Percentiles rank a stretch among this genome's conserved stretches.
phyloP scores from a whole-genome alignment of 306 rosid species.

The Herpetospermum pedunculosum region DNA sequence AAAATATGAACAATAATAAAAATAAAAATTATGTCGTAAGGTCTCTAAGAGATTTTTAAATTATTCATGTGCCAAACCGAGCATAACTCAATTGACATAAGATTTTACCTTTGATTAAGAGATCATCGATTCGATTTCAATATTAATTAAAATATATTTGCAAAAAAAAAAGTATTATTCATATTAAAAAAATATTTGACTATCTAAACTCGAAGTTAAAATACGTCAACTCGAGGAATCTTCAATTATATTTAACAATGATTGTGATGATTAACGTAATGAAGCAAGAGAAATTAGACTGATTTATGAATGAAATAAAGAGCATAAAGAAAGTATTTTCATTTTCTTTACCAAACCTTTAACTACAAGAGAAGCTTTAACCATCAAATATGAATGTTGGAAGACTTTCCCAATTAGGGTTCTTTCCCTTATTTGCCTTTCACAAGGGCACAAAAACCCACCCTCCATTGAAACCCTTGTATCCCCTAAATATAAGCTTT shows the following conservation, averaged over 20 bases:
- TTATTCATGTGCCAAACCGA: too few relatives aligned
- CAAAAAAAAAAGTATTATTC: too few relatives aligned
- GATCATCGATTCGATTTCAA: too few relatives aligned
- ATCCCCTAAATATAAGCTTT: neutral
- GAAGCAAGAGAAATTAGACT: neutral
- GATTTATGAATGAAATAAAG: neutral
- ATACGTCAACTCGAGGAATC: too few relatives aligned
- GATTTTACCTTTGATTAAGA: too few relatives aligned
- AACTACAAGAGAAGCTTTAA: neutral
- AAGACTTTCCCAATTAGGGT: neutral
- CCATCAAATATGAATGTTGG: neutral
- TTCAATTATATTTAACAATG: neutral
- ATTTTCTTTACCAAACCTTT: neutral
- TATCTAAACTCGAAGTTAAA: too few relatives aligned
- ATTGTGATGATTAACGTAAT: neutral
- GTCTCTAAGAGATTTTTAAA: too few relatives aligned
- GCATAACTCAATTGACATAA: too few relatives aligned
- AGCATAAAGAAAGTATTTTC: neutral
- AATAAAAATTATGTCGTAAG: too few relatives aligned
- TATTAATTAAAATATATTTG: too few relatives aligned
- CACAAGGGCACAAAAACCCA: neutral
- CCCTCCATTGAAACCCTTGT: neutral
- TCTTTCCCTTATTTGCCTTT: neutral
- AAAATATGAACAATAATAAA: too few relatives aligned
- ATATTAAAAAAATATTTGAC: too few relatives aligned